Conservation (phyloP, 108 stramenopile species). For the Cylindrotheca closterium region DNA sequence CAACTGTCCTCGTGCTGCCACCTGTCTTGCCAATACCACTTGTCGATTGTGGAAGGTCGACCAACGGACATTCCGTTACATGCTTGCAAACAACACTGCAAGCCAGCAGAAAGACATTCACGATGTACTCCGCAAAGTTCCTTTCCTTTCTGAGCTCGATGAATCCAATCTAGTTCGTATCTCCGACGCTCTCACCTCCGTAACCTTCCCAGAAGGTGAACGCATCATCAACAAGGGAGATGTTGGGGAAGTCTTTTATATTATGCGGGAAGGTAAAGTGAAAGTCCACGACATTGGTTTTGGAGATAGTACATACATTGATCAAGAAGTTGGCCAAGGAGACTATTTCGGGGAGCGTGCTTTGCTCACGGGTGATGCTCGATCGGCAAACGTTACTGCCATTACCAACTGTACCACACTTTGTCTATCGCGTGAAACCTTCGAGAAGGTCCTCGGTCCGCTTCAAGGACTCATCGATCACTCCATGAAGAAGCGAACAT, state of each 20-base stretch:
- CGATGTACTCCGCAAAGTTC: slow-evolving; percentile 71
- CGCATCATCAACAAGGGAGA: slow-evolving; percentile 92
- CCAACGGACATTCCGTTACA: slow-evolving; percentile 84
- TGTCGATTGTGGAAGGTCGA: slow-evolving; percentile 89
- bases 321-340: slow-evolving; percentile 78
- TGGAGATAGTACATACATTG: slow-evolving; percentile 75
- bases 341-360: slow-evolving; percentile 98
- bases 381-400: slow-evolving; percentile 82
- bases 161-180: slow-evolving; percentile 67
- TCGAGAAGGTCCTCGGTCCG: slow-evolving; percentile 77
- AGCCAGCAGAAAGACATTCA: slow-evolving; percentile 68
- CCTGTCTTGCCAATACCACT: slow-evolving; percentile 79
- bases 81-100: slow-evolving; percentile 86
- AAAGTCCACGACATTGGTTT: slow-evolving; percentile 90
- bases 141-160: slow-evolving; percentile 77
- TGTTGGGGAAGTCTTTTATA: slow-evolving; percentile 93
- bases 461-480: slow-evolving; percentile 77
- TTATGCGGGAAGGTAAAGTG: slow-evolving; percentile 86
- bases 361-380: slow-evolving; percentile 93
- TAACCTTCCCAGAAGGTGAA: slow-evolving; percentile 80
- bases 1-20: slow-evolving; percentile 91
- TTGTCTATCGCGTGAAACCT: slow-evolving; percentile 76
- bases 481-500: slow-evolving; percentile 79
- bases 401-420: slow-evolving; percentile 65
- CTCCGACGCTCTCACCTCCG: slow-evolving; percentile 81